phyloP scores from a whole-genome alignment of 2,329 filamentous ascomycete genomes.

The Aureobasidium leucospermi region DNA sequence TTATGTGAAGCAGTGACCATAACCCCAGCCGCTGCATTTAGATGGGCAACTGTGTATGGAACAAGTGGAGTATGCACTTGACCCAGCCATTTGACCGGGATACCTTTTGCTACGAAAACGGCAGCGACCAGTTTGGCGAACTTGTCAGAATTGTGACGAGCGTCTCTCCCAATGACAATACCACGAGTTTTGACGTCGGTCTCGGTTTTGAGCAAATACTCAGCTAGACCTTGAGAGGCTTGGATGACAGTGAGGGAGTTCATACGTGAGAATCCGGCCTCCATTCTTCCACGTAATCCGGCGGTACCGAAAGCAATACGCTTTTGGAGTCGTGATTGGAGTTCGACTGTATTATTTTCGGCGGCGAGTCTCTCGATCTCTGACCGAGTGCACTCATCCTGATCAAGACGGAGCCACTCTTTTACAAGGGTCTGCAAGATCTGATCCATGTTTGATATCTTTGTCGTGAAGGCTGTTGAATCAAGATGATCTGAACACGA shows the following conservation, averaged over 20 bases:
- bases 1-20: slow-evolving; percentile 64
- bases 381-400: slow-evolving; percentile 45
- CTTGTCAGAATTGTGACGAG: slow-evolving; percentile 53
- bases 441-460: background rate
- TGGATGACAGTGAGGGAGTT: slow-evolving; percentile 35
- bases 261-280: slow-evolving; percentile 52
- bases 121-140: slow-evolving; percentile 55
- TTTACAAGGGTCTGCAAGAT: slow-evolving; percentile 38
- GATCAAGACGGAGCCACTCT: slow-evolving; percentile 53
- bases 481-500: background rate
- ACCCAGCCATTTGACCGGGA: slow-evolving; percentile 55
- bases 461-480: background rate
- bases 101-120: slow-evolving; percentile 50
- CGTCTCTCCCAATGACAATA: slow-evolving; percentile 57
- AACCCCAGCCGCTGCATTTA: slow-evolving; percentile 51
- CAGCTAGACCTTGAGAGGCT: slow-evolving; percentile 58
- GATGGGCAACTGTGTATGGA: slow-evolving; percentile 50
- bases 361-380: slow-evolving; percentile 49
- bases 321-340: slow-evolving; percentile 46
- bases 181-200: slow-evolving; percentile 33
- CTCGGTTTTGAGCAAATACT: slow-evolving; percentile 46
- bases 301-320: slow-evolving; percentile 57
- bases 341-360: slow-evolving; percentile 36
- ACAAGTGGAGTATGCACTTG: slow-evolving; percentile 54
- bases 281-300: slow-evolving; percentile 57